Evolutionary conservation across 345 rosid genomes (phyloP).

Genomic region (Aquilaria malaccensis): DNA sequence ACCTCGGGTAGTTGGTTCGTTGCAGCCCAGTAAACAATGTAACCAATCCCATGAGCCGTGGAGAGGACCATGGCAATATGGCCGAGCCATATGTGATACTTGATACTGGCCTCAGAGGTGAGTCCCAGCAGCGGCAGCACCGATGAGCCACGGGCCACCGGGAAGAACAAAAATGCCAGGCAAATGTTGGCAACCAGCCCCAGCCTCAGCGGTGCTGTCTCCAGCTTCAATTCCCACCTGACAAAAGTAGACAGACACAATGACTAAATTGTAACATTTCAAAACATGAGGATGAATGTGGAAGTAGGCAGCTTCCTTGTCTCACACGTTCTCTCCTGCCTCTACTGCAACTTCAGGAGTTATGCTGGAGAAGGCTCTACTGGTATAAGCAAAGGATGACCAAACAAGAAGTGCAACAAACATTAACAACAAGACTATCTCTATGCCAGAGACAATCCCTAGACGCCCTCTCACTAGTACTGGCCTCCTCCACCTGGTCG

Average conservation of each 20-base stretch:
- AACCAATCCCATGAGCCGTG: conserved; percentile 36
- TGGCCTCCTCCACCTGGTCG: conserved; percentile 18
- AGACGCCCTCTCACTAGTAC: conserved; percentile 52
- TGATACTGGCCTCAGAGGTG: conserved; percentile 60
- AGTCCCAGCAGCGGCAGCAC: conserved; percentile 49
- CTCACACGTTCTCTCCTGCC: conserved; percentile 31
- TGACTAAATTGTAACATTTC: neutral
- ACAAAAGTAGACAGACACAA: neutral
- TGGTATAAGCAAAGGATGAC: conserved; percentile 45
- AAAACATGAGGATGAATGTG: neutral
- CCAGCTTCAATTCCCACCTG: conserved; percentile 55
- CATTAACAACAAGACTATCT: conserved; percentile 39
- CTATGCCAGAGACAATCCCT: conserved; percentile 48
- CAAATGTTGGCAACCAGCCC: conserved; percentile 55
- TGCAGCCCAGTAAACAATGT: conserved; percentile 51
- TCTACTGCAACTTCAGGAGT: too few relatives aligned
- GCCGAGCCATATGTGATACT: conserved; percentile 73
- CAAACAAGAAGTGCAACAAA: conserved; percentile 48
- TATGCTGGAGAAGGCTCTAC: conserved; percentile 26
- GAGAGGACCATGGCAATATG: conserved; percentile 45
- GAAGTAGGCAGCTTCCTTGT: neutral
- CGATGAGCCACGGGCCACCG: conserved; percentile 57
- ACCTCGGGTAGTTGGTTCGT: conserved; percentile 38
- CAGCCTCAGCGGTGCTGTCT: conserved; percentile 41
- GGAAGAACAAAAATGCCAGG: conserved; percentile 71